phyloP scores from a whole-genome alignment of 345 rosid species.

The Barbarea vulgaris region DNA sequence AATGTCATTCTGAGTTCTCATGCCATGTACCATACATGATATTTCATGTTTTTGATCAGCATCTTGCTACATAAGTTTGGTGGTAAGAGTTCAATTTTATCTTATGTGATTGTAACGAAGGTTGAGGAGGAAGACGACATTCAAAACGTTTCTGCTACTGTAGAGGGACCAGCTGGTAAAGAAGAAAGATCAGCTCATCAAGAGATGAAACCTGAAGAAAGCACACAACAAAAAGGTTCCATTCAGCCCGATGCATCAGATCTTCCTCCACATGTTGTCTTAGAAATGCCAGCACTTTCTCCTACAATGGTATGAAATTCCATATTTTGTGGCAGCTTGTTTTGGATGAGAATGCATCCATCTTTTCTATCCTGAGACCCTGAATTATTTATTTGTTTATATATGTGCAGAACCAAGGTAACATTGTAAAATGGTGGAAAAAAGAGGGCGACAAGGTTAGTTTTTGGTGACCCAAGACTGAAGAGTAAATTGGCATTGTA shows the following conservation, averaged over 20 bases:
- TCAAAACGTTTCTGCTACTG: constrained; percentile 55
- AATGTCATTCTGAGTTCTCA: constrained; percentile 20
- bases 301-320: constrained; percentile 83
- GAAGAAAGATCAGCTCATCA: constrained; percentile 50
- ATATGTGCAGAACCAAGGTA: constrained; percentile 78
- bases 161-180: constrained; percentile 50
- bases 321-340: constrained; percentile 29
- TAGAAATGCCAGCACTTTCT: constrained; percentile 97
- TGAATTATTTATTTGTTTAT: constrained; percentile 37
- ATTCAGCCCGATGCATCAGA: constrained; percentile 46
- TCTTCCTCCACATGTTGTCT: constrained; percentile 83
- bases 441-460: constrained; percentile 97
- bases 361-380: constrained; percentile 14
- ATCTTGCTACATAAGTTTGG: constrained; percentile 15
- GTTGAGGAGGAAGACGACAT: constrained; percentile 91
- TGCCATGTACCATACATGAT: constrained; percentile 17
- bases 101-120: constrained; percentile 51
- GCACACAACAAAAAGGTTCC: constrained; percentile 48
- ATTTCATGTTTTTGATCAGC: constrained; percentile 13
- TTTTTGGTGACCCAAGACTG: constrained; percentile 32
- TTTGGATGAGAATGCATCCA: constrained; percentile 23
- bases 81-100: constrained; percentile 22
- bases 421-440: constrained; percentile 83
- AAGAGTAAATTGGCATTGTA: constrained; percentile 26
- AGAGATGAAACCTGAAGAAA: constrained; percentile 44